A percentile compares a stretch with the other conserved stretches of the same genome.
Conservation (phyloP, 2,329 filamentous ascomycete species). For the Fusarium haematococcum region DNA sequence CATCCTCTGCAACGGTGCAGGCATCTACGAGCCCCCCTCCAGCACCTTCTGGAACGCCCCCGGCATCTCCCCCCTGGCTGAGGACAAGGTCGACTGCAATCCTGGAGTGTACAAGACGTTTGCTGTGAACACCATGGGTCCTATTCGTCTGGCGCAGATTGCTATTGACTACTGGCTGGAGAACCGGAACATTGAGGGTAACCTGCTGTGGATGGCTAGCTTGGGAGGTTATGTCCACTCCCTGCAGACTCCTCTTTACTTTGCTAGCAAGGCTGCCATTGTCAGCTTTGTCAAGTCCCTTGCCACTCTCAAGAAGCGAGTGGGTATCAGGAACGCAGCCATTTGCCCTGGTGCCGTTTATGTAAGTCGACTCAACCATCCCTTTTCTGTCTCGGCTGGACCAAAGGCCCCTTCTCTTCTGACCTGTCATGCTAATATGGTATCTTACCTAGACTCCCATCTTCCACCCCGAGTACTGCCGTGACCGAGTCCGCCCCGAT, state of each 20-base stretch:
- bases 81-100: constrained; percentile 33
- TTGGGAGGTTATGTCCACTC: constrained; percentile 46
- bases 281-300: constrained; percentile 28
- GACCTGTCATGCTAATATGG: no score
- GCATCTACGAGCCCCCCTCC: constrained; percentile 54
- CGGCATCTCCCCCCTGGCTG: constrained; percentile 32
- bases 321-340: constrained; percentile 21
- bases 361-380: constrained; percentile 1
- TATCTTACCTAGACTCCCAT: constrained; percentile 7
- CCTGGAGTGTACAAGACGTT: constrained; percentile 41
- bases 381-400: no score
- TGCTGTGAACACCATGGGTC: constrained; percentile 42
- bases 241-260: constrained; percentile 42
- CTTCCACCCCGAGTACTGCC: constrained; percentile 20
- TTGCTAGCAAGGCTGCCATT: constrained; percentile 27
- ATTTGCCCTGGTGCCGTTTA: constrained; percentile 21
- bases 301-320: neutral
- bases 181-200: constrained; percentile 24
- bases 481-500: constrained; percentile 8
- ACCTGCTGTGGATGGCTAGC: constrained; percentile 45
- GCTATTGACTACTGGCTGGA: constrained; percentile 47
- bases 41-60: constrained; percentile 45
- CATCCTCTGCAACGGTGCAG: constrained; percentile 72
- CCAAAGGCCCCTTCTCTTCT: no score
- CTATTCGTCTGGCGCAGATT: constrained; percentile 44